phyloP scores from a whole-genome alignment of 1,284 basidiomycete genomes.

The Ustilago sp. region DNA sequence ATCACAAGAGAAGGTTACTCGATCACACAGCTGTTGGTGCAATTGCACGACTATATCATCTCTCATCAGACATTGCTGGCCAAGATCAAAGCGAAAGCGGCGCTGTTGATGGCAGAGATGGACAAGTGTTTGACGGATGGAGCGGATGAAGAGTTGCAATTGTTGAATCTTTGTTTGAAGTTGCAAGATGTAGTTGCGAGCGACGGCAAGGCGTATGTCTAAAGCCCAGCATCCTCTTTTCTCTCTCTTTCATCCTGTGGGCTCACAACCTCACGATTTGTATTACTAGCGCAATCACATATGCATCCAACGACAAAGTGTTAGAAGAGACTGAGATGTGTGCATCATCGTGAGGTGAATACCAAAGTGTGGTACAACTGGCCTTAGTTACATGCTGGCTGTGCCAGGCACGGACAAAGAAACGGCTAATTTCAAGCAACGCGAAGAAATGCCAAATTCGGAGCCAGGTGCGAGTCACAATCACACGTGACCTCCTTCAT shows the following conservation, averaged over 20 bases:
- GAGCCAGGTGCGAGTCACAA: constrained; percentile 26
- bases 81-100: constrained; percentile 83
- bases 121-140: constrained; percentile 97
- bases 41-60: constrained; percentile 93
- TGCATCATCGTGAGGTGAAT: too few species aligned
- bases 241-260: constrained; percentile 1
- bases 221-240: neutral
- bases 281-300: constrained; percentile 20
- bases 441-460: neutral
- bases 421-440: constrained; percentile 23
- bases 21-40: constrained; percentile 86
- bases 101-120: constrained; percentile 88
- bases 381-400: neutral
- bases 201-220: constrained; percentile 47
- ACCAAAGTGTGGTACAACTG: too few species aligned
- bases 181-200: constrained; percentile 70
- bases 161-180: constrained; percentile 84
- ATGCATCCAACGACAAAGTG: neutral
- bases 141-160: constrained; percentile 97
- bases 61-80: constrained; percentile 83
- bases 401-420: constrained; percentile 13
- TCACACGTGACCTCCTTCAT: constrained; percentile 12
- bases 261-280: neutral
- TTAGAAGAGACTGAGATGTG: too few species aligned
- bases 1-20: constrained; percentile 91